These are phyloP conservation scores for Mycena indigotica DNA, from an alignment of 768 basidiomycete genomes.

Conservation along the genomic window DNA sequence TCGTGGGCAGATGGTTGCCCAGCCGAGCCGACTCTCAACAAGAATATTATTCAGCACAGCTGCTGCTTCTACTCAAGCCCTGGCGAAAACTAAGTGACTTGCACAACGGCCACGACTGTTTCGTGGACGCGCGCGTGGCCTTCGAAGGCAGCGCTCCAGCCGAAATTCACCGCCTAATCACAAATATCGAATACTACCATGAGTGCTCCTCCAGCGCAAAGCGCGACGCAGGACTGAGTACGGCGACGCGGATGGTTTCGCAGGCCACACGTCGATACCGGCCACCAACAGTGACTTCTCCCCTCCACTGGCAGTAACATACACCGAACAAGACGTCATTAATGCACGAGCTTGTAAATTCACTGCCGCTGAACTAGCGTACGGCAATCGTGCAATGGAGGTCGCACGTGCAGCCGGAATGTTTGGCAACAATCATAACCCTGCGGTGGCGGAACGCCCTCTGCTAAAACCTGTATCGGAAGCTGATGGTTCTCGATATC, in stretches of 20 bases:
- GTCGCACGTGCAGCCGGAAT: neutral
- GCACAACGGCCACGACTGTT: slow-evolving; percentile 16
- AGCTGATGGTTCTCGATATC: no score
- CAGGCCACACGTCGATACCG: neutral
- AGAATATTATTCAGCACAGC: slow-evolving; percentile 29
- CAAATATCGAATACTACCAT: slow-evolving; percentile 38
- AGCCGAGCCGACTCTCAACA: slow-evolving; percentile 20
- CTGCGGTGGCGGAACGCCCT: neutral
- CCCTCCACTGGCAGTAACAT: neutral
- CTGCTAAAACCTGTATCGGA: no score
- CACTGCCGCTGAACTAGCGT: neutral
- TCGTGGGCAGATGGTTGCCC: slow-evolving; percentile 37
- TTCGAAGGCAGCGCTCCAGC: slow-evolving; percentile 17
- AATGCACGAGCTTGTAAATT: neutral
- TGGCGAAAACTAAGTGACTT: slow-evolving; percentile 34
- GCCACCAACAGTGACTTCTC: slow-evolving; percentile 3
- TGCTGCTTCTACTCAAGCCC: slow-evolving; percentile 38
- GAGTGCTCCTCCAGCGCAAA: slow-evolving; percentile 27
- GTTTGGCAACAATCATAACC: neutral
- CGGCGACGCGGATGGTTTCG: slow-evolving; percentile 2
- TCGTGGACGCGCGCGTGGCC: slow-evolving; percentile 21
- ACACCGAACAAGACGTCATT: neutral
- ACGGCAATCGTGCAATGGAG: neutral
- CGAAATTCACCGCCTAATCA: slow-evolving; percentile 14
- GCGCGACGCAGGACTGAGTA: no score